phyloP scores from a whole-genome alignment of 306 rosid genomes.

The Astragalus membranaceus region DNA sequence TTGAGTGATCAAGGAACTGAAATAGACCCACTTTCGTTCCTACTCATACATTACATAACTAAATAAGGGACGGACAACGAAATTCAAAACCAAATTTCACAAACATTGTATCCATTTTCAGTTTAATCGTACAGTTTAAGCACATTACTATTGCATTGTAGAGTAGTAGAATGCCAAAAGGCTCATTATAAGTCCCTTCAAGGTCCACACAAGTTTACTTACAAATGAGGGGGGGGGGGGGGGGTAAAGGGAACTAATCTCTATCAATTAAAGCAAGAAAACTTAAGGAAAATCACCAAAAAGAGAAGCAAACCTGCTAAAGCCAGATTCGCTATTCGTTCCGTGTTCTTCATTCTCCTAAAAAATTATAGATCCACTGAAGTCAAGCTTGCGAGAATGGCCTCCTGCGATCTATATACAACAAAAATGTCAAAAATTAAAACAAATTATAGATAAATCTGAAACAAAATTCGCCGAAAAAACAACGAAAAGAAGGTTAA shows the following conservation, averaged over 20 bases:
- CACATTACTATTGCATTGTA: background rate
- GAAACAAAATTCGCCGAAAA: background rate
- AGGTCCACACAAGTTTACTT: background rate
- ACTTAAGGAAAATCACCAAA: background rate
- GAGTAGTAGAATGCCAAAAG: background rate
- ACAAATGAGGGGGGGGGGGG: background rate
- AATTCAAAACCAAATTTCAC: background rate
- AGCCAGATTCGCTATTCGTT: slow-evolving; percentile 83
- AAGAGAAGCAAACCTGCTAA: slow-evolving; percentile 53
- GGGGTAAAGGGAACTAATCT: too few relatives aligned
- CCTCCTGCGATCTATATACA: slow-evolving; percentile 42
- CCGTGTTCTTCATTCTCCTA: slow-evolving; percentile 65
- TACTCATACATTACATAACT: background rate
- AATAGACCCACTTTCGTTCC: background rate
- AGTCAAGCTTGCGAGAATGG: slow-evolving; percentile 21
- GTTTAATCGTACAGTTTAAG: background rate
- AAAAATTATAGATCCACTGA: slow-evolving; percentile 29
- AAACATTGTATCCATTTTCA: background rate
- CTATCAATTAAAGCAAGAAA: background rate
- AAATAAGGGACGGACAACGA: background rate
- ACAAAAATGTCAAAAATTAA: background rate
- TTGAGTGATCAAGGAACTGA: background rate
- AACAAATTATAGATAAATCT: background rate
- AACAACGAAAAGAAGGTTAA: background rate
- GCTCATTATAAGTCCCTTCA: background rate